Percentiles rank a stretch among this genome's conserved stretches.
phyloP scores from a whole-genome alignment of 1,284 basidiomycete species.

The Phellinidium pouzarii region DNA sequence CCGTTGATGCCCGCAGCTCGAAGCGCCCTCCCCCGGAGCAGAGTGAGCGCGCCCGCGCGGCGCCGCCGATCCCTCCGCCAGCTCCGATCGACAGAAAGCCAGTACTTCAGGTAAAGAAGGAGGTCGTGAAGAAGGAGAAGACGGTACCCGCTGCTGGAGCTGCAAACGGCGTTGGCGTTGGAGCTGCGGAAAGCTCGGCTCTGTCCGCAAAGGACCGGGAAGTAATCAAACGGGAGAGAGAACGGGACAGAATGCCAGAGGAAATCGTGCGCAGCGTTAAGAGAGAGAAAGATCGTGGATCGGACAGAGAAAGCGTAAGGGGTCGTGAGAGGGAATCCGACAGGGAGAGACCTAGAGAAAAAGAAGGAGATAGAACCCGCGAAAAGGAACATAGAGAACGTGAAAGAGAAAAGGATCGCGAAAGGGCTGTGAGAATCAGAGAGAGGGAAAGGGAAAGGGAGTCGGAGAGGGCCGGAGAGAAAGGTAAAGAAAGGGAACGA shows the following conservation, averaged over 20 bases:
- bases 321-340: slow-evolving; percentile 23
- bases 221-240: slow-evolving; percentile 26
- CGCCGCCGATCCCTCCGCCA: slow-evolving; percentile 25
- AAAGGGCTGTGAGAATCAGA: slow-evolving; percentile 20
- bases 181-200: not conserved
- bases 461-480: slow-evolving; percentile 31
- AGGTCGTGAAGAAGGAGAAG: slow-evolving; percentile 23
- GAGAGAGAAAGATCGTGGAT: slow-evolving; percentile 23
- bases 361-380: too few species aligned
- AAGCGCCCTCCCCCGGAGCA: slow-evolving; percentile 14
- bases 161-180: slow-evolving; percentile 26
- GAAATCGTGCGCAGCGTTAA: slow-evolving; percentile 28
- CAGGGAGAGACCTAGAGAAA: slow-evolving; percentile 19
- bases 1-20: slow-evolving; percentile 16
- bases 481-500: slow-evolving; percentile 21
- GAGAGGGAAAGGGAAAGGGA: slow-evolving; percentile 28
- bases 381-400: too few species aligned
- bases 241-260: slow-evolving; percentile 27
- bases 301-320: slow-evolving; percentile 27
- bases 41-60: slow-evolving; percentile 21
- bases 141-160: slow-evolving; percentile 21
- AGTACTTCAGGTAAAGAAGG: not conserved
- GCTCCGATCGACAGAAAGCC: slow-evolving; percentile 14
- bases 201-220: slow-evolving; percentile 2
- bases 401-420: slow-evolving; percentile 22